These are phyloP conservation scores for Fusarium tanahbumbuense DNA, from an alignment of 2,329 filamentous ascomycete species.

Conservation along the genomic window DNA sequence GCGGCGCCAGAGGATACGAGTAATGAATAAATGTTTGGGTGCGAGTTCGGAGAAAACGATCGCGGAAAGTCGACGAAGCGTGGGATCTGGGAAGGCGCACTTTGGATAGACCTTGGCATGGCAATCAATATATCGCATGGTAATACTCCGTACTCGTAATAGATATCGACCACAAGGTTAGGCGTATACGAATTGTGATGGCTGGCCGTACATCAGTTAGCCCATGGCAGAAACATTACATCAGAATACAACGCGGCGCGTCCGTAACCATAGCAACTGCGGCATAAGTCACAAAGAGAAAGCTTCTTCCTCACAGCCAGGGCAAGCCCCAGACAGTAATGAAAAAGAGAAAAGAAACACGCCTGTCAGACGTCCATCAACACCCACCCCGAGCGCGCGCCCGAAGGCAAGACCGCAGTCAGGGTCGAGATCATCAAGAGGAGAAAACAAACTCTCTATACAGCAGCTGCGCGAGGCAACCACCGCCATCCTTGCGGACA, in stretches of 20 bases:
- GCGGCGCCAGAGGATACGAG: neutral
- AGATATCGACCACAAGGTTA: too few relatives aligned
- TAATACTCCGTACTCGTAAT: neutral
- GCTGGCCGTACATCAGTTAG: neutral
- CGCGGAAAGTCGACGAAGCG: neutral
- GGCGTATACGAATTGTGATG: too few relatives aligned
- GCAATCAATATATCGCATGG: neutral
- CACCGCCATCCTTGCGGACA: constrained; percentile 66
- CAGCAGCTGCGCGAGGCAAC: constrained; percentile 57
- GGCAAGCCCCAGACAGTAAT: constrained; percentile 62
- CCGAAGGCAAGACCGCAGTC: constrained; percentile 77
- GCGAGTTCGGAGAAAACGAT: neutral
- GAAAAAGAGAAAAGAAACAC: constrained; percentile 64
- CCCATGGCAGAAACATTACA: rapidly evolving
- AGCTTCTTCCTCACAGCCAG: constrained; percentile 63
- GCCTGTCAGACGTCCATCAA: constrained; percentile 92
- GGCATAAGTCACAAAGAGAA: neutral
- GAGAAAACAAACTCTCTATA: constrained; percentile 81
- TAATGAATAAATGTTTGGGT: neutral
- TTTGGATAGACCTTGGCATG: neutral
- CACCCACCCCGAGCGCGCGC: constrained; percentile 82
- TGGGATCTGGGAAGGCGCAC: neutral
- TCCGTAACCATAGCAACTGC: neutral
- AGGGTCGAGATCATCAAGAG: constrained; percentile 91
- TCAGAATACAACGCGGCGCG: rapidly evolving